Evolutionary conservation across 2,329 filamentous ascomycete species (phyloP).

Genomic region (Colletotrichum navitas): DNA sequence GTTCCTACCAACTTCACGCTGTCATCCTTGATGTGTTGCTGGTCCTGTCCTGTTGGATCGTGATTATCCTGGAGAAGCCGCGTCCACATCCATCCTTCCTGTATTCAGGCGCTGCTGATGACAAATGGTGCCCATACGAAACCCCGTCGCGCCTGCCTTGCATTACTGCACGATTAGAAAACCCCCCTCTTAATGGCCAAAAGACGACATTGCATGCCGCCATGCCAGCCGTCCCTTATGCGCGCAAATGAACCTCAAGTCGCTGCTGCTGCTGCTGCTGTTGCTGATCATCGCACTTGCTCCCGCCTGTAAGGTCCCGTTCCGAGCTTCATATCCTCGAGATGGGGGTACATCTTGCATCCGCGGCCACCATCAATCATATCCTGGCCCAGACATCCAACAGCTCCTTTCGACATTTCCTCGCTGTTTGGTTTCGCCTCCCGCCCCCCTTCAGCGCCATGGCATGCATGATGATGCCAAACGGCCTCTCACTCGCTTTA

Average conservation of each 20-base stretch:
- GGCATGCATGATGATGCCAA: neutral
- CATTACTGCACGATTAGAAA: slow-evolving; percentile 2
- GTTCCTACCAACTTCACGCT: neutral
- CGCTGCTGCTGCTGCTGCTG: neutral
- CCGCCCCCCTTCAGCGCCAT: neutral
- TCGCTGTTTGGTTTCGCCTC: neutral
- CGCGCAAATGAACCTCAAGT: neutral
- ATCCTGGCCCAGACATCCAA: neutral
- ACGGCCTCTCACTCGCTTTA: slow-evolving; percentile 1
- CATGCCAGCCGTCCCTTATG: neutral
- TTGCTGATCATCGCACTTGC: neutral
- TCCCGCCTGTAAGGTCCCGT: neutral
- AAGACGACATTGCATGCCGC: neutral
- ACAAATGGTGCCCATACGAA: neutral
- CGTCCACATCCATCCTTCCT: neutral
- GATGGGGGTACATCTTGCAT: neutral
- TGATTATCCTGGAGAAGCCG: neutral
- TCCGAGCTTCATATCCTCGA: neutral
- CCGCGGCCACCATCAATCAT: neutral
- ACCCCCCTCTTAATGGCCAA: neutral
- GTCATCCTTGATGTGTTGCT: neutral
- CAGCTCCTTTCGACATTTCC: too few relatives aligned
- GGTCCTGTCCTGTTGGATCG: too few relatives aligned
- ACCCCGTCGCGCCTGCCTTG: neutral
- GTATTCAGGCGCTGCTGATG: neutral